Base-by-base conservation (phyloP, 805 yeast genomes). In the Saccharomycopsis babjevae region DNA sequence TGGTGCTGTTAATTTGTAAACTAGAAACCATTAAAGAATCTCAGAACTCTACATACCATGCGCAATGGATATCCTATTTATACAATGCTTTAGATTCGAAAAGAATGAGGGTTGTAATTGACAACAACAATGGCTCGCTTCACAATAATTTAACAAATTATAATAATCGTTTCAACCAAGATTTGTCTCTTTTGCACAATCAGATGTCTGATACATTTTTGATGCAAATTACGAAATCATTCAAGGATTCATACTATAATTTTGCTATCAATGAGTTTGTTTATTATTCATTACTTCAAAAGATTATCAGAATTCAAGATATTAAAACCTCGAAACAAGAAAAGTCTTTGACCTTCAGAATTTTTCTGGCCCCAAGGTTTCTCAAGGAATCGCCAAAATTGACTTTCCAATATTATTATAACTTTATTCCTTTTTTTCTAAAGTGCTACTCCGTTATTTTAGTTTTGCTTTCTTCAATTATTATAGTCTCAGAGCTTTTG, bases 401-500 rank as follows among this genome's bases (percentile, higher is more conserved):
- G 15, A 77, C 75, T 52, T 83, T 71, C 63, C 64, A 71, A 50
- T 72, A 74, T 58, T 74, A 78, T 64, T 73, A 78, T 61, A 75
- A 73, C 55, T 55, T 81, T 10, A 68, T 75, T 7, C 91, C 92
- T 0, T 56, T 71, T 6, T 50, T 75, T 0, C 77, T 79, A 54
- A 73, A 82, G n/a, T 22, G 77, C 0, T 63, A 73, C 20, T 78
- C 89, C 0, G 59, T 79, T 0, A 15, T 77, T 0, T 67, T 85
- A 20, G 76, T 75, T 13, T 50, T 68, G 0, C 66, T 81, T 5
- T 81, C 92, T 0, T 69, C 83, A 6, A 68, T 83, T 1, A 73
- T 89, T 3, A 77, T 86, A n/a, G 84, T 87, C 73, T 85, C 92
- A 20, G 96, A 89, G 68, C 73, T 86, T 40, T 77, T 86, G 59